Base-by-base conservation (phyloP, 1,284 basidiomycete species). In the Phlebopus sp. region DNA sequence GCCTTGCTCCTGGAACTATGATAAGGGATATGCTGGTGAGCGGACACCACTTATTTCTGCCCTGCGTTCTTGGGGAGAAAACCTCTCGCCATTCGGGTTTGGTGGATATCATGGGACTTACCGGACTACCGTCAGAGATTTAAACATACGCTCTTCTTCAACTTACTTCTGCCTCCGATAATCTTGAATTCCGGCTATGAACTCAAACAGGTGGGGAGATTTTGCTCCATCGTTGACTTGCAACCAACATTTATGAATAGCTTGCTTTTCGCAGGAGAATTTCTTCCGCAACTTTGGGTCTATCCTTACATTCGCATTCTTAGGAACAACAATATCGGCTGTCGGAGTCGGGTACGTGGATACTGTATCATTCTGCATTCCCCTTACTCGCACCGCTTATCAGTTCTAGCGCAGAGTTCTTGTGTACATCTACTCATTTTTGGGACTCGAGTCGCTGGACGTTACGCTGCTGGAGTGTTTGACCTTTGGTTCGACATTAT, bases 181-280 rank as follows among this genome's bases (percentile, higher is more conserved):
- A 99, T 99, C 63, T 76, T 99, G 36, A 96, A 97, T 65, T 97
- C 93, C 5, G 96, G 96, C 5, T 99, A 98, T 68, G 94, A 97
- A 68, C 80, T 99, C 46, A 95, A 96, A 64, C 94, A 97, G 75
- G 92, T 86, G 54, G 75, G 64, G 29, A 39, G 41, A 30, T n/a
- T 13, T 29, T 5, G 13, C 29, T 14, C 9, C 37, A n/a, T 29
- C 5, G 14, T 7, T 15, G 36, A 8, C 34, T 1, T 19, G 29
- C 11, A n/a, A 27, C 18, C 9, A 10, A 23, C 18, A 11, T 3
- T 42, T 30, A 32, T 42, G 10, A 9, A 45, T 38, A 23, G 9
- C 34, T 11, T 52, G 30, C 27, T 38, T 32, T n/a, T 37, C 34
- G 11, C 68, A 97, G 90, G 96, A 95, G 70, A 94, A 94, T 73